Evolutionary conservation across 139 green algal species (phyloP).

Genomic region (Coelastrella sp.): DNA sequence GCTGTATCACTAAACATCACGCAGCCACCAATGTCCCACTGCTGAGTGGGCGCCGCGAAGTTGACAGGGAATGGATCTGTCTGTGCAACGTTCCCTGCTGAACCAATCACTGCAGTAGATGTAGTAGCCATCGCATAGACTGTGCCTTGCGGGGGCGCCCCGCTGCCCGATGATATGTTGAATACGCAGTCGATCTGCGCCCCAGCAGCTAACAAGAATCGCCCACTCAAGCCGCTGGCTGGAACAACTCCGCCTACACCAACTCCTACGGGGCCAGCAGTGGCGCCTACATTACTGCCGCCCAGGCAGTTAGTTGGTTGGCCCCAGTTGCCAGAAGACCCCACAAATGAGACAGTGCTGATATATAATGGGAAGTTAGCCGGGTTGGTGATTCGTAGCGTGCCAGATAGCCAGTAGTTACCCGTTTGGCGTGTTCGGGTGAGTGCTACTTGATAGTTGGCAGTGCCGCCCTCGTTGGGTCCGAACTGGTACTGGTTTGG

Average conservation of each 20-base stretch:
- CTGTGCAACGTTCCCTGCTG: slow-evolving; percentile 14
- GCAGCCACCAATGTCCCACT: slow-evolving; percentile 41
- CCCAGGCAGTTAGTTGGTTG: slow-evolving; percentile 24
- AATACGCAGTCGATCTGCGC: slow-evolving; percentile 19
- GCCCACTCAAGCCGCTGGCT: not conserved
- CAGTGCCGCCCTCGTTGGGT: not conserved
- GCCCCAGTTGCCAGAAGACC: not conserved
- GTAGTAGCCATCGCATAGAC: slow-evolving; percentile 4
- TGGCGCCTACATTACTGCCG: slow-evolving; percentile 7
- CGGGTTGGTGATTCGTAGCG: not conserved
- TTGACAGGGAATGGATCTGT: not conserved
- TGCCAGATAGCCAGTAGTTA: slow-evolving; percentile 32
- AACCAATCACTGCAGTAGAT: not conserved
- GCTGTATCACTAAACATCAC: slow-evolving; percentile 16
- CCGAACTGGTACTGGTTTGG: slow-evolving; percentile 11
- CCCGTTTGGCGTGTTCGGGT: not conserved
- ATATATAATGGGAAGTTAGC: slow-evolving; percentile 8
- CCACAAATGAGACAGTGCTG: not conserved
- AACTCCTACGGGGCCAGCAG: not conserved
- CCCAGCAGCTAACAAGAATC: not conserved
- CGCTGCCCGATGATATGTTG: slow-evolving; percentile 1
- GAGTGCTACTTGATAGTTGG: slow-evolving; percentile 16
- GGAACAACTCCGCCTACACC: not conserved
- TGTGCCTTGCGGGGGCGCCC: not conserved
- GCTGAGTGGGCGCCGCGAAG: slow-evolving; percentile 18